A percentile compares a stretch with the other conserved stretches of the same genome.
phyloP scores from a whole-genome alignment of 371 early-diverging fungal species.

The Syncephalastrum sp. region DNA sequence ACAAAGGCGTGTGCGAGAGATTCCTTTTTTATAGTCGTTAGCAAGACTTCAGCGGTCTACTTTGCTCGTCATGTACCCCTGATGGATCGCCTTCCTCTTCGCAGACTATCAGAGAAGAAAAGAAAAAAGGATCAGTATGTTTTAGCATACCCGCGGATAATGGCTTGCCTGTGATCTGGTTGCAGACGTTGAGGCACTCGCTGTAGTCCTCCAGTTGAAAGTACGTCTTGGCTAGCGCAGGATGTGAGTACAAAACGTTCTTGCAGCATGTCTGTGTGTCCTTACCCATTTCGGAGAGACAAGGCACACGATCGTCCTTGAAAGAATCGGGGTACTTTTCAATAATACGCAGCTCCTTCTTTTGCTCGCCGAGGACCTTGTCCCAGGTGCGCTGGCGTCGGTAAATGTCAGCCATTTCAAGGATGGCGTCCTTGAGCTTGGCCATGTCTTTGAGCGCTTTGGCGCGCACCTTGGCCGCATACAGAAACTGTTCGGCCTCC shows the following conservation, averaged over 20 bases:
- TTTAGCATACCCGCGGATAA: neutral
- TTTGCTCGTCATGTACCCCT: too few relatives aligned
- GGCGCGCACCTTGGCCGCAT: conserved; percentile 21
- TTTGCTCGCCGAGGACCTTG: conserved; percentile 23
- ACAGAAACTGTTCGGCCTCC: conserved; percentile 15
- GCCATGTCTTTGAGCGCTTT: conserved; percentile 12
- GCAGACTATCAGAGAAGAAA: too few relatives aligned
- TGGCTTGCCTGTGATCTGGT: conserved; percentile 15
- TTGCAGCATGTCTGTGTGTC: neutral
- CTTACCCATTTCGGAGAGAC: conserved; percentile 33
- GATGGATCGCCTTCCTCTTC: too few relatives aligned
- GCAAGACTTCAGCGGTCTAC: too few relatives aligned
- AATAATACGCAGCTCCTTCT: conserved; percentile 22
- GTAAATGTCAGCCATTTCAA: conserved; percentile 39
- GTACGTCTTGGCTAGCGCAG: conserved; percentile 13
- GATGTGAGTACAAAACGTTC: neutral
- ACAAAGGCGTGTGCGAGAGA: too few relatives aligned
- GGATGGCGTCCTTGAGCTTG: conserved; percentile 26
- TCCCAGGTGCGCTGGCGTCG: conserved; percentile 11
- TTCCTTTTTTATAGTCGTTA: too few relatives aligned
- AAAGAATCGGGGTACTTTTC: conserved; percentile 9
- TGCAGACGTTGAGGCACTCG: conserved; percentile 9
- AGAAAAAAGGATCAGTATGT: too few relatives aligned
- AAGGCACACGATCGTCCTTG: conserved; percentile 22
- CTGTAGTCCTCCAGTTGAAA: conserved; percentile 17